Base-by-base conservation (phyloP, 805 yeast species). In the Wickerhamia fluorescens region DNA sequence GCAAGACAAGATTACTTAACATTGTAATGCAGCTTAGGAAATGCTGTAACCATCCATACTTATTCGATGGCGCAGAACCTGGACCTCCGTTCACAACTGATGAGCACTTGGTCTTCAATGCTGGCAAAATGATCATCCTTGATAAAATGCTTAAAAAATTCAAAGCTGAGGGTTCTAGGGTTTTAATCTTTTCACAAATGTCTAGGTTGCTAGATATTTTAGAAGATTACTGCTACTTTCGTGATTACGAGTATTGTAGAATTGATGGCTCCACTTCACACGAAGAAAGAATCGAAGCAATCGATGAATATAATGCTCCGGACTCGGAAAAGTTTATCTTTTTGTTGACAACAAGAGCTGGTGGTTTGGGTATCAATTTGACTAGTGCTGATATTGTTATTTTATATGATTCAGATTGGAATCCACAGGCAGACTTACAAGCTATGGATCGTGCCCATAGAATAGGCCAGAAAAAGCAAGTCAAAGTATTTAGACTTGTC, bases 361-460 rank as follows among this genome's bases (percentile, higher is more conserved):
- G 97, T 55, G 97, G 97, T 7, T 67, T 88, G 31, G 97, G 97
- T 46, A 88, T 88, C 48, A 88, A 89, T 49, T 67, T 88, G 49
- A 89, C 95, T 1, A 74, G 85, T 6, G 97, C 97, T 2, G 96
- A 88, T 51, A 76, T 83, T 24, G 97, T 88, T 28, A 73, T 88
- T 3, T 55, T 88, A 16, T 89, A 75, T 50, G 97, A 88, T 54
- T 82, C 94, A 0, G 97, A 88, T 59, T 88, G 97, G 97, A 88
- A 88, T 49, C 97, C 97, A 2, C 97, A 88, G 51, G 96, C 96
- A 0, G 97, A 88, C 65, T 66, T 88, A 45, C 97, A 88, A 59
- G 96, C 96, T 1, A 88, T 88, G 97, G 97, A 89, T 54, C 73
- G 97, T 50, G 97, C 96, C 1, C 97, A 88, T 51, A 76, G 97